A percentile compares a stretch with the other conserved stretches of the same genome.
These are phyloP conservation scores for Domatiomyces catenatus DNA, from an alignment of 2,329 filamentous ascomycete species.

Conservation along the genomic window DNA sequence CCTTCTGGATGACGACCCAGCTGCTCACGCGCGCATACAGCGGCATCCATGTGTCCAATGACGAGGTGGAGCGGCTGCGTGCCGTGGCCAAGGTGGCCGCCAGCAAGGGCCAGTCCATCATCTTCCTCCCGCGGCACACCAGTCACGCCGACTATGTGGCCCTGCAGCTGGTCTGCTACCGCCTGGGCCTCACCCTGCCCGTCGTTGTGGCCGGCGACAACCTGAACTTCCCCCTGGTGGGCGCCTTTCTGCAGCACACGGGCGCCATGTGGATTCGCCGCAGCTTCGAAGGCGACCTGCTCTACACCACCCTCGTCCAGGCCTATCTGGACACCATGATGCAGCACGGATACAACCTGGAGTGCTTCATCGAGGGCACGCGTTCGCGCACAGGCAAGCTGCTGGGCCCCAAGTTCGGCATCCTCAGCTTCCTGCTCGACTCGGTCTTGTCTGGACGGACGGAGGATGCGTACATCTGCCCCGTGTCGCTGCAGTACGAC, in stretches of 20 bases:
- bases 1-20: slow-evolving; percentile 81
- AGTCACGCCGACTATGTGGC: slow-evolving; percentile 96
- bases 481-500: slow-evolving; percentile 94
- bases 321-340: slow-evolving; percentile 87
- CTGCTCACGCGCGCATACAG: slow-evolving; percentile 86
- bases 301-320: slow-evolving; percentile 89
- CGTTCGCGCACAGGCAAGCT: slow-evolving; percentile 87
- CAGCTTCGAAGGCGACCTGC: slow-evolving; percentile 76
- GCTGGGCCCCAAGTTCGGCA: slow-evolving; percentile 86
- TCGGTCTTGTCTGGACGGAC: slow-evolving; percentile 77
- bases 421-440: slow-evolving; percentile 80
- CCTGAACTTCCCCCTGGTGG: slow-evolving; percentile 81
- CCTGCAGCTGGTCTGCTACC: slow-evolving; percentile 87
- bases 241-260: slow-evolving; percentile 83
- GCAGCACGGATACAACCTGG: slow-evolving; percentile 82
- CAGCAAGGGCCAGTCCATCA: slow-evolving; percentile 81
- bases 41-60: slow-evolving; percentile 86
- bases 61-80: slow-evolving; percentile 72
- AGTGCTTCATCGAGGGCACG: slow-evolving; percentile 95
- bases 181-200: slow-evolving; percentile 72
- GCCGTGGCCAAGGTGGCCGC: slow-evolving; percentile 70
- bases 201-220: slow-evolving; percentile 94
- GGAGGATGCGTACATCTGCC: slow-evolving; percentile 81
- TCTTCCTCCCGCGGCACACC: slow-evolving; percentile 87
- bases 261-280: slow-evolving; percentile 54